These are phyloP conservation scores for Mallotus repandus DNA, from an alignment of 441 rosid genomes.

Conservation along the genomic window DNA sequence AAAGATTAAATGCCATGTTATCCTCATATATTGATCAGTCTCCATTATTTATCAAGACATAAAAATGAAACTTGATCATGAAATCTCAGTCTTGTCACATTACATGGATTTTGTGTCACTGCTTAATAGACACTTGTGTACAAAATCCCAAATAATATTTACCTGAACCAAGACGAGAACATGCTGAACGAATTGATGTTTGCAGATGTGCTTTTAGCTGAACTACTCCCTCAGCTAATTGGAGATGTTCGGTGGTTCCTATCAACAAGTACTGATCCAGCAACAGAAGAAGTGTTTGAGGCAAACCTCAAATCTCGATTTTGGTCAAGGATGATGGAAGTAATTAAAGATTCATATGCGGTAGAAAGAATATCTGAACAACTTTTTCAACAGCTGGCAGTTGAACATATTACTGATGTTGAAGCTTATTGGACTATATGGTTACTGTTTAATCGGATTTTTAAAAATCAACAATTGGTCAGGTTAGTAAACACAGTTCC, in stretches of 20 bases:
- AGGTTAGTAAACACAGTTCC: slow-evolving; percentile 48
- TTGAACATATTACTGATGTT: slow-evolving; percentile 52
- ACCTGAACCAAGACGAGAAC: background rate
- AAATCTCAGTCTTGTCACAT: background rate
- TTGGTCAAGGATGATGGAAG: slow-evolving; percentile 72
- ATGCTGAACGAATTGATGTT: slow-evolving; percentile 18
- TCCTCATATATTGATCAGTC: background rate
- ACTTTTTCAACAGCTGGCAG: slow-evolving; percentile 70
- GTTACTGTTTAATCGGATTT: slow-evolving; percentile 56
- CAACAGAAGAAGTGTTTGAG: slow-evolving; percentile 40
- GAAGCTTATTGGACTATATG: slow-evolving; percentile 92
- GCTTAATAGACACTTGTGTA: background rate
- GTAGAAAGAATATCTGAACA: slow-evolving; percentile 82
- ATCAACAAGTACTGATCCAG: slow-evolving; percentile 41
- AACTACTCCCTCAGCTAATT: slow-evolving; percentile 61
- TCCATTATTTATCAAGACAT: background rate
- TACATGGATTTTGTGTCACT: background rate
- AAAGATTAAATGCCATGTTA: background rate
- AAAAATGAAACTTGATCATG: background rate
- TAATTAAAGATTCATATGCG: slow-evolving; percentile 67
- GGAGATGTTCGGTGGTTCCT: slow-evolving; percentile 52
- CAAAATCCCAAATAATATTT: background rate
- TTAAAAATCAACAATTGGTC: slow-evolving; percentile 50
- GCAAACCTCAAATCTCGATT: slow-evolving; percentile 45
- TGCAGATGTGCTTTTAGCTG: slow-evolving; percentile 80